Conservation (phyloP, 169 alveolate genomes). For the Cyclospora cayetanensis region DNA sequence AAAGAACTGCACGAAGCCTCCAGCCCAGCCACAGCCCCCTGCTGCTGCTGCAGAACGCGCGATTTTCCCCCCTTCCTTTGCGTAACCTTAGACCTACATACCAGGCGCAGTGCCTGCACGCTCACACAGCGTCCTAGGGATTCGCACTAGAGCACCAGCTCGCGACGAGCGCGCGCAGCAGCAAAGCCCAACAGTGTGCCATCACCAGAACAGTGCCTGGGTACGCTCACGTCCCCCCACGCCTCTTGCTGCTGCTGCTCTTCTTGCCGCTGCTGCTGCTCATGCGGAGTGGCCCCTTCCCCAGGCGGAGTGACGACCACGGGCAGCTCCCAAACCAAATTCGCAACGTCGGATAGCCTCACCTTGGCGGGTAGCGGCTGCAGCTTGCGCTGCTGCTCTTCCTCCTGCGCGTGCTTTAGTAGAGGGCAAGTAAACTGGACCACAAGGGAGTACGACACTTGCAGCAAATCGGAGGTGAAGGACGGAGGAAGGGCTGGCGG, state of each 20-base stretch:
- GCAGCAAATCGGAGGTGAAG: neutral
- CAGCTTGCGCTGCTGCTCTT: slow-evolving; percentile 12
- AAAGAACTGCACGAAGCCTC: too few species aligned
- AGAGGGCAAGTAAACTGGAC: neutral
- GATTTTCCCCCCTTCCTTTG: too few species aligned
- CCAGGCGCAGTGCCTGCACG: too few species aligned
- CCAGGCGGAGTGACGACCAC: neutral
- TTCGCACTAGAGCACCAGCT: slow-evolving; percentile 5
- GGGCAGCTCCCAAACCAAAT: slow-evolving; percentile 7
- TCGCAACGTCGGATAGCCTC: neutral
- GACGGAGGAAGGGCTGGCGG: slow-evolving; percentile 16
- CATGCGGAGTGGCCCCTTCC: neutral
- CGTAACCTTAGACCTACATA: too few species aligned
- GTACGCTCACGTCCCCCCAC: neutral
- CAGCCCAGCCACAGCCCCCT: too few species aligned
- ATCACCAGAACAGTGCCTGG: neutral
- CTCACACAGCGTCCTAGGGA: too few species aligned
- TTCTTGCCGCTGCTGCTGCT: slow-evolving; percentile 32
- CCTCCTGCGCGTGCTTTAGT: neutral
- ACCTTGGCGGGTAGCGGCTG: slow-evolving; percentile 9
- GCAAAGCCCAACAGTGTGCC: neutral
- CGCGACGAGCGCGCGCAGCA: slow-evolving; percentile 8
- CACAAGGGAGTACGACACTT: neutral
- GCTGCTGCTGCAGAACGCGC: too few species aligned
- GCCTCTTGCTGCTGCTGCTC: slow-evolving; percentile 30